Evolutionary conservation across 805 yeast species (phyloP), one percentile per base, ranked within the genome.

Genomic region (Metschnikowia continentalis): DNA sequence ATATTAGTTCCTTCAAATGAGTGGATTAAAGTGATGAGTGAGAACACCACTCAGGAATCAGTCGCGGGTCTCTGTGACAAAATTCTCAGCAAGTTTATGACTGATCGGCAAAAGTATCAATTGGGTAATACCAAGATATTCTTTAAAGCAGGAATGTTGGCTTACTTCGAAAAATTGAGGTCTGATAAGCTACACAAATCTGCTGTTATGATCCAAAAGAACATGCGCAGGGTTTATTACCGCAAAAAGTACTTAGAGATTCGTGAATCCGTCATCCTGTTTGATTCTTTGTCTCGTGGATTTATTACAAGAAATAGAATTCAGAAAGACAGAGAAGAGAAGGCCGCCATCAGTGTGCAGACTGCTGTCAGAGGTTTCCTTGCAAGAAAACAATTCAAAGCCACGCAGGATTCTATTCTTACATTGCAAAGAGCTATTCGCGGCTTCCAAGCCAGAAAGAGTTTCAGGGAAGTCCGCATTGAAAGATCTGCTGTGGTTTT

Each of bases 61-160:
- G 81, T 85, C 20, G 78, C 79, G 54, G 80, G 71, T n/a, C 74
- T 87, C 48, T 88, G 94, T 64, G 74, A 81, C 62, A 78, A 78
- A 35, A 88, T 92, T 53, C 75, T 92, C 61, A 72, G 76, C 38
- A 74, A 75, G 20, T 81, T 87, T 39, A 84, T 88, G 48, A 79
- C 83, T 23, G 88, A 83, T 64, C 77, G 76, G 35, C 71, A 75
- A 48, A 87, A 88, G 61, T 91, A 86, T 67, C 97, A 91, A 70
- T 77, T 88, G 53, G 99, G 99, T 72, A 83, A 88, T 64, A 87
- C 96, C 39, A 92, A 92, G 72, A 90, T 92, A 51, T 92, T 92
- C 74, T 89, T 92, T 75, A 86, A 96, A 62, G 97, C 97, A 32
- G 99, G 99, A 65, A 88, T 92, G 86, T 76, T 92, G 67, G 98